Evolutionary conservation across 768 basidiomycete species (phyloP).

Genomic region (Lactarius pseudohatsudake): DNA sequence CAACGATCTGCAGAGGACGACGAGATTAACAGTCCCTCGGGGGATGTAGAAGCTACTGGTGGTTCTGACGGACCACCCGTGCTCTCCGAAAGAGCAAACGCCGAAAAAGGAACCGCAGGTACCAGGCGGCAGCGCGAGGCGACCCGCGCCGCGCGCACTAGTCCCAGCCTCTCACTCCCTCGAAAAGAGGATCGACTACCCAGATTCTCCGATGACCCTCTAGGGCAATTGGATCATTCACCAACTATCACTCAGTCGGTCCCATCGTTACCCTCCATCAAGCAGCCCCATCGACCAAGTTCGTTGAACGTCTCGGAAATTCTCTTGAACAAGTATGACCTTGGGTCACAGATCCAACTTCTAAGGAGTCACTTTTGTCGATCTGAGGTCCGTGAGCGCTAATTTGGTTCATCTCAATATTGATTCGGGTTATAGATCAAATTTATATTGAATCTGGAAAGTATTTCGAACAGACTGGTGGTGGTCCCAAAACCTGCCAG

Average conservation of each 20-base stretch:
- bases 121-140: slow-evolving; percentile 42
- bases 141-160: slow-evolving; percentile 65
- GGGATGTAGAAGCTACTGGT: slow-evolving; percentile 35
- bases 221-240: slow-evolving; percentile 60
- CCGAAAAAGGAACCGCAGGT: not conserved
- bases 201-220: slow-evolving; percentile 67
- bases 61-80: slow-evolving; percentile 21
- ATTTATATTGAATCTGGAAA: slow-evolving; percentile 86
- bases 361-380: slow-evolving; percentile 86
- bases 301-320: slow-evolving; percentile 49
- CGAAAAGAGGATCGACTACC: slow-evolving; percentile 52
- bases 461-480: slow-evolving; percentile 87
- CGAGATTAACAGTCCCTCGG: slow-evolving; percentile 41
- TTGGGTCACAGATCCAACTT: slow-evolving; percentile 64
- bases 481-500: slow-evolving; percentile 93
- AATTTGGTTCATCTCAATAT: not conserved
- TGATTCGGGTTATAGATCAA: slow-evolving; percentile 54
- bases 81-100: slow-evolving; percentile 28
- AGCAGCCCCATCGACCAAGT: slow-evolving; percentile 47
- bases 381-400: slow-evolving; percentile 60
- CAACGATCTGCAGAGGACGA: slow-evolving; percentile 39
- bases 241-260: slow-evolving; percentile 66
- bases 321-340: slow-evolving; percentile 68
- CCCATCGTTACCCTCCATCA: slow-evolving; percentile 57
- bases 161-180: slow-evolving; percentile 68